Evolutionary conservation across 805 yeast species (phyloP).

Genomic region (Ogataea corticis): DNA sequence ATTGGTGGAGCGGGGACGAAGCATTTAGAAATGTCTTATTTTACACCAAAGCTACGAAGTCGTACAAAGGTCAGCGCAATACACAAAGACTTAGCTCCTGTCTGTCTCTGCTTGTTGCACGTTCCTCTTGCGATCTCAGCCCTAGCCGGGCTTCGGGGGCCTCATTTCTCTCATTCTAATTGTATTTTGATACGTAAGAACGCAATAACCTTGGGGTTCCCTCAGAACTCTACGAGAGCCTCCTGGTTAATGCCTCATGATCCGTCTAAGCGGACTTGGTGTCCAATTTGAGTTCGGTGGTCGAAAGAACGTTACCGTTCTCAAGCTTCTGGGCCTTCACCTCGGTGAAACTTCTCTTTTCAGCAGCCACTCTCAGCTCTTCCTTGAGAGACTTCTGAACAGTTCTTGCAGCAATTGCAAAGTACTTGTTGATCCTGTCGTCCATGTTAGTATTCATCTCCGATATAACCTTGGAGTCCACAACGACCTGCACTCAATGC

Average conservation of each 20-base stretch:
- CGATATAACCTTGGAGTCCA: slow-evolving; percentile 2
- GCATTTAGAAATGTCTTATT: too few relatives aligned
- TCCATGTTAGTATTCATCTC: slow-evolving; percentile 5
- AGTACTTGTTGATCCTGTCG: slow-evolving; percentile 75
- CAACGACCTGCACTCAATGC: neutral
- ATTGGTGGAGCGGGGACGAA: neutral
- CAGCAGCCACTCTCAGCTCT: slow-evolving; percentile 72
- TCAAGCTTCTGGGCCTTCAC: slow-evolving; percentile 69
- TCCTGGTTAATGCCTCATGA: slow-evolving; percentile 1
- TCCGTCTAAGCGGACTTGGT: slow-evolving; percentile 19
- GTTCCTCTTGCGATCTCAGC: too few relatives aligned
- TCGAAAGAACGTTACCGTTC: slow-evolving; percentile 53
- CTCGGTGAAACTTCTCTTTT: slow-evolving; percentile 73
- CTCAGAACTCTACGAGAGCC: too few relatives aligned
- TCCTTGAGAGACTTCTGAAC: slow-evolving; percentile 87
- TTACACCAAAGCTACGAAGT: too few relatives aligned
- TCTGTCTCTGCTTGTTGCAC: too few relatives aligned
- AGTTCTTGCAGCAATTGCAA: slow-evolving; percentile 86
- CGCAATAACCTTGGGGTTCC: neutral
- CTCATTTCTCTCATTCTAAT: slow-evolving; percentile 6
- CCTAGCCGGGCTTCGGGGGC: too few relatives aligned
- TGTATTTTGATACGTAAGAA: slow-evolving; percentile 6
- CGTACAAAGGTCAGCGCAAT: too few relatives aligned
- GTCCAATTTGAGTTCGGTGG: slow-evolving; percentile 24
- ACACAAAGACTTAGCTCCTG: too few relatives aligned